phyloP scores from a whole-genome alignment of 139 green algal species.

The Chlorella sp. region DNA sequence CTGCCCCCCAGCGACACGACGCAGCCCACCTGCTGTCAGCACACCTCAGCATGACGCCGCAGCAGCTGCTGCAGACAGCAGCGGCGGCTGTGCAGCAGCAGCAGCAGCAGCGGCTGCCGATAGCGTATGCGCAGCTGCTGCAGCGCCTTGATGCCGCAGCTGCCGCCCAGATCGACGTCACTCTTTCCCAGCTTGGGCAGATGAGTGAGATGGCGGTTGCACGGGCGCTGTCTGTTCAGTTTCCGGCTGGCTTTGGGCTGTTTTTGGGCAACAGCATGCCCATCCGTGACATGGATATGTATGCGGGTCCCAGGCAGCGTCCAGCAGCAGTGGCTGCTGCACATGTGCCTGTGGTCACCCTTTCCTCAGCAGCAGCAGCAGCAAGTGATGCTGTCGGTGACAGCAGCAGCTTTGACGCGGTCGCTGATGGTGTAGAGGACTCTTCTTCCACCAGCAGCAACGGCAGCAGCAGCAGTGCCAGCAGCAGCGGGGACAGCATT shows the following conservation, averaged over 20 bases:
- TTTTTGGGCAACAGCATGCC: constrained; percentile 99
- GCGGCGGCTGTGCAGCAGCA: too few relatives aligned
- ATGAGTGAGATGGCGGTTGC: constrained; percentile 69
- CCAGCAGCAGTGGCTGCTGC: too few relatives aligned
- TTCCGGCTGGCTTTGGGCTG: constrained; percentile 67
- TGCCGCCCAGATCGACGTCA: constrained; percentile 14
- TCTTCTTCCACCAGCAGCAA: too few relatives aligned
- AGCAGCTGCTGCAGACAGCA: too few relatives aligned
- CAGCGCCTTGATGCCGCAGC: constrained; percentile 13
- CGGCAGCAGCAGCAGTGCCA: too few relatives aligned
- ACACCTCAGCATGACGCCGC: constrained; percentile 13
- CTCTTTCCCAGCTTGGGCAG: too few relatives aligned
- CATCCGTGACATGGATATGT: constrained; percentile 98
- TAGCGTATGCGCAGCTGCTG: too few relatives aligned
- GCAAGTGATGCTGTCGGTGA: too few relatives aligned
- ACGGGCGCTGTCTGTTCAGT: constrained; percentile 29
- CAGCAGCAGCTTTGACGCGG: too few relatives aligned
- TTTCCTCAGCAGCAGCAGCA: too few relatives aligned
- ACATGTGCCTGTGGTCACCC: neutral
- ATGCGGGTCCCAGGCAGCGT: constrained; percentile 25
- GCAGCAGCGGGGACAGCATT: too few relatives aligned
- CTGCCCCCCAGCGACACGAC: constrained; percentile 60
- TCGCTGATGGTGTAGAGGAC: too few relatives aligned
- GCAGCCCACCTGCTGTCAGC: constrained; percentile 57
- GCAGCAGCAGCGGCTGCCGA: constrained; percentile 21